phyloP scores from a whole-genome alignment of 179 eudicot species.

The Corrigiola litoralis region DNA sequence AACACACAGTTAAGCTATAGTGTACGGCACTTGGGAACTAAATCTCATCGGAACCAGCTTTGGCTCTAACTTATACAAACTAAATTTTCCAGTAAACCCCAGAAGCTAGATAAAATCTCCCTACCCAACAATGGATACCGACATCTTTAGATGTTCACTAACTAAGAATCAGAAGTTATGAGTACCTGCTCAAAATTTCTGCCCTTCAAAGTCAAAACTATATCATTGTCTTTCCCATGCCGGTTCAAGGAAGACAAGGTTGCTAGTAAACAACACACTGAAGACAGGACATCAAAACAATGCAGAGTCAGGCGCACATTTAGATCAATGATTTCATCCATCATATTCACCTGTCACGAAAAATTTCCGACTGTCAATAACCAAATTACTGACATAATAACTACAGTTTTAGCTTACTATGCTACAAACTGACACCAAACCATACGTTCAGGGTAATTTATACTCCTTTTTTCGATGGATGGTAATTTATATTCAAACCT shows the following conservation, averaged over 20 bases:
- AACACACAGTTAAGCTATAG: too few relatives aligned
- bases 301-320: conserved; percentile 44
- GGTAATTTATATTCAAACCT: too few relatives aligned
- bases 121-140: not conserved
- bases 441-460: not conserved
- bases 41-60: too few relatives aligned
- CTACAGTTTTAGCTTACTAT: not conserved
- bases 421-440: not conserved
- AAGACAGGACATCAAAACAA: conserved; percentile 44
- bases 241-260: conserved; percentile 36
- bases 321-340: conserved; percentile 47
- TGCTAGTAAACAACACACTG: conserved; percentile 44
- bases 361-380: conserved; percentile 5
- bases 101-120: not conserved
- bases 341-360: conserved; percentile 49
- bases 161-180: not conserved
- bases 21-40: too few relatives aligned
- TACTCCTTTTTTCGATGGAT: too few relatives aligned
- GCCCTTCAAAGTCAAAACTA: conserved; percentile 25
- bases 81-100: too few relatives aligned
- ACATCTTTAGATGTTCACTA: not conserved
- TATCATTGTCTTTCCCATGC: conserved; percentile 30
- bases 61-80: too few relatives aligned
- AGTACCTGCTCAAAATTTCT: conserved; percentile 63
- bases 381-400: not conserved